Evolutionary conservation across 1,284 basidiomycete species (phyloP).

Genomic region (Lentinus polychrous): DNA sequence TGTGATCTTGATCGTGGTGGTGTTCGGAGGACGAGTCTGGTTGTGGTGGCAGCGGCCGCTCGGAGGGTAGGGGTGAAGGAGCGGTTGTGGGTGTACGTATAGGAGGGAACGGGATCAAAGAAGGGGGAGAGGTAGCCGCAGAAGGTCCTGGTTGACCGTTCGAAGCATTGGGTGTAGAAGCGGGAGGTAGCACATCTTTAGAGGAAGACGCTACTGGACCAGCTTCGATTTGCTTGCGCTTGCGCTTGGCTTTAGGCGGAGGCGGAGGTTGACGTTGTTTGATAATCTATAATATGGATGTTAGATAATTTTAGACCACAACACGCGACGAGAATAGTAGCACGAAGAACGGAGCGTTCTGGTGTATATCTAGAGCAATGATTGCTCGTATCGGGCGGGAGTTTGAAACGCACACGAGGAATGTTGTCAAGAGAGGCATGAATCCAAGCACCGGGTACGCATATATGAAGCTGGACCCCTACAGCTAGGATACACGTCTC

Average conservation of each 20-base stretch:
- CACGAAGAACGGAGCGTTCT: background rate
- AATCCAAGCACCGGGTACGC: too few relatives aligned
- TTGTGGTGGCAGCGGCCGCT: background rate
- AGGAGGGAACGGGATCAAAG: background rate
- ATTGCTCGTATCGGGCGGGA: too few relatives aligned
- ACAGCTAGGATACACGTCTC: too few relatives aligned
- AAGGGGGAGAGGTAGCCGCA: background rate
- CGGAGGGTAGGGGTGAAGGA: background rate
- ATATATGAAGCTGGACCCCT: too few relatives aligned
- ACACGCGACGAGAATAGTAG: background rate
- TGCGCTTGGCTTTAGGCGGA: slow-evolving; percentile 29
- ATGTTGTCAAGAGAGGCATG: too few relatives aligned
- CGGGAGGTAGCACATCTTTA: slow-evolving; percentile 5
- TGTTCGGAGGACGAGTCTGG: slow-evolving; percentile 5
- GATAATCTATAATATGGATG: slow-evolving; percentile 47
- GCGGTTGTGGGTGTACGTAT: background rate
- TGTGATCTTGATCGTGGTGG: slow-evolving; percentile 1
- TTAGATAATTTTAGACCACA: background rate
- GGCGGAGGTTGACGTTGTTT: slow-evolving; percentile 61
- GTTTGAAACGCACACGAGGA: too few relatives aligned
- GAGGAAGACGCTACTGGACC: slow-evolving; percentile 8
- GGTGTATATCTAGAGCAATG: too few relatives aligned
- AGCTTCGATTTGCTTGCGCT: slow-evolving; percentile 17
- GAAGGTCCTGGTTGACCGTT: background rate
- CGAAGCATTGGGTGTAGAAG: background rate